Percentiles rank a stretch among this genome's conserved stretches.
phyloP scores from a whole-genome alignment of 202 grass and related monocot genomes.

The Schoenoplectus tabernaemontani region DNA sequence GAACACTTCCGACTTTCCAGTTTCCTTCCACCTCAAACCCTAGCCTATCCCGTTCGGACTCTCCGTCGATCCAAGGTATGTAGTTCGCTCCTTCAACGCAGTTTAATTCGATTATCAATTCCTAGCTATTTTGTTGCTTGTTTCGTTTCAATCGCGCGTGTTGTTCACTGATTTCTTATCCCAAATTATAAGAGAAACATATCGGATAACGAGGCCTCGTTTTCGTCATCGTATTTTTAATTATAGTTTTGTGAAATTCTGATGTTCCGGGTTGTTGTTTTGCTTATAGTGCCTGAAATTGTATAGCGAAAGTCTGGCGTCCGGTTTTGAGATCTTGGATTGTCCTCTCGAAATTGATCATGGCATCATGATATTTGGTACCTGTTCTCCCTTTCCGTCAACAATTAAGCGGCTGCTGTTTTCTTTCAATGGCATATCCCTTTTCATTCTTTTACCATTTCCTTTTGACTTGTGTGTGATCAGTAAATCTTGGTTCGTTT shows the following conservation, averaged over 20 bases:
- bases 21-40: no score
- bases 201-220: neutral
- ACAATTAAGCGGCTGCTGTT: neutral
- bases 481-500: neutral
- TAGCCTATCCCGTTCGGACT: no score
- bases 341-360: neutral
- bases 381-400: neutral
- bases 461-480: neutral
- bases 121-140: no score
- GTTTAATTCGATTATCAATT: neutral
- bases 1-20: no score
- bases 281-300: neutral
- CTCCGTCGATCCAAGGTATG: conserved; percentile 11
- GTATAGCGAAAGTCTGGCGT: neutral
- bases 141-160: neutral
- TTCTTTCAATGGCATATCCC: neutral
- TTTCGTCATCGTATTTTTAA: neutral
- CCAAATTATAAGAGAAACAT: neutral
- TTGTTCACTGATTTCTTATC: neutral
- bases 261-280: neutral
- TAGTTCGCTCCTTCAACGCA: neutral
- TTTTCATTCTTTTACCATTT: neutral
- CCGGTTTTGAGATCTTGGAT: no score
- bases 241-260: neutral
- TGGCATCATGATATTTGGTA: neutral